These are phyloP conservation scores for Bothriochloa decipiens DNA, from an alignment of 176 grass and related monocot genomes.

Conservation along the genomic window DNA sequence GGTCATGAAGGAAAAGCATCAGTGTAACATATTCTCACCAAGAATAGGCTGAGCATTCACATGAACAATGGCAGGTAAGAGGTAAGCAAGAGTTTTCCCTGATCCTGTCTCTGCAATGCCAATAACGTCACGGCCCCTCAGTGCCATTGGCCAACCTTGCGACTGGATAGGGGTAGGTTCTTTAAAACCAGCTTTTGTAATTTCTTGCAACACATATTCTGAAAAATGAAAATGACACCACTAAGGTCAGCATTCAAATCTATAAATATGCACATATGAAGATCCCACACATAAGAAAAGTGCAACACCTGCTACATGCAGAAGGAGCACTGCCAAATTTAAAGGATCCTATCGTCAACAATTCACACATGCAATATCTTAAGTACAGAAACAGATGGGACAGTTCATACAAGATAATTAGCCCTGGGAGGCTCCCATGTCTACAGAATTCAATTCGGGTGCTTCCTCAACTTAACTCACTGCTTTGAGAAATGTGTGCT, in stretches of 20 bases:
- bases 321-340: constrained; percentile 7
- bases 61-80: constrained; percentile 93
- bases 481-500: neutral
- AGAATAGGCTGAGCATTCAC: constrained; percentile 97
- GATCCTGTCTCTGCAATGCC: constrained; percentile 99
- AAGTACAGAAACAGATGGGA: neutral
- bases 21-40: constrained; percentile 48
- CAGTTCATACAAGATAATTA: constrained; percentile 16
- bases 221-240: constrained; percentile 30
- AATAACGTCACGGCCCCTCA: constrained; percentile 92
- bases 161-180: constrained; percentile 96
- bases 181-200: constrained; percentile 82
- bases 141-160: constrained; percentile 98
- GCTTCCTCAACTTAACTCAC: neutral
- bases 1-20: constrained; percentile 31
- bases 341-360: constrained; percentile 12
- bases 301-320: neutral
- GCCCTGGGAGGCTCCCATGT: neutral
- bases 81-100: constrained; percentile 92
- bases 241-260: constrained; percentile 2
- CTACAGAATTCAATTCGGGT: neutral
- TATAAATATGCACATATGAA: neutral
- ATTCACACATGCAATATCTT: neutral
- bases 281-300: neutral
- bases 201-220: constrained; percentile 95